These are phyloP conservation scores for Geranium rotundifolium DNA, from an alignment of 345 rosid species.

Conservation along the genomic window DNA sequence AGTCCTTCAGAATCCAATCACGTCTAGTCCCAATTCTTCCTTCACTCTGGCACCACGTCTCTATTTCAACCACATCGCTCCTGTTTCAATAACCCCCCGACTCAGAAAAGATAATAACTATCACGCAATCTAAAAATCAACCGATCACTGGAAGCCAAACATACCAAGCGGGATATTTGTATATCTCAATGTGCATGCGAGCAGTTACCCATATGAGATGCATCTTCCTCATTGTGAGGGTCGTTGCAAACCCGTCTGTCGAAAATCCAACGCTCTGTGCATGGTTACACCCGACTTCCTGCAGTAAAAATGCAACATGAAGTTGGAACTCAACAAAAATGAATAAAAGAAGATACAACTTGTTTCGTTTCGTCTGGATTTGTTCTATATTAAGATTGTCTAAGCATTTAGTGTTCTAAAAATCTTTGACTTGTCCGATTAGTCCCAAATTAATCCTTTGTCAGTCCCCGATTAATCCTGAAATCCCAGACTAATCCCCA, in stretches of 20 bases:
- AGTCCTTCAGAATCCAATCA: conserved; percentile 75
- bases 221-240: conserved; percentile 74
- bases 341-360: neutral
- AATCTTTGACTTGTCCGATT: too few species aligned
- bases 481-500: too few species aligned
- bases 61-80: conserved; percentile 94
- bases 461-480: too few species aligned
- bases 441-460: too few species aligned
- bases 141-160: conserved; percentile 1
- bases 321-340: too few species aligned
- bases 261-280: conserved; percentile 86
- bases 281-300: conserved; percentile 96
- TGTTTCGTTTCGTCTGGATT: too few species aligned
- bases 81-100: conserved; percentile 18
- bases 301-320: conserved; percentile 2
- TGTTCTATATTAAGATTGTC: too few species aligned
- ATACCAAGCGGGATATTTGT: conserved; percentile 89
- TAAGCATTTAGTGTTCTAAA: too few species aligned
- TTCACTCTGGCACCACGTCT: conserved; percentile 94
- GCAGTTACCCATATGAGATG: conserved; percentile 99
- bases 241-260: conserved; percentile 86
- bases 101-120: too few species aligned
- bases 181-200: conserved; percentile 92
- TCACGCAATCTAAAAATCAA: too few species aligned
- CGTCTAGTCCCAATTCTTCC: conserved; percentile 95